Base-by-base conservation (phyloP, 768 basidiomycete species). In the Lanmaoa rubissima region DNA sequence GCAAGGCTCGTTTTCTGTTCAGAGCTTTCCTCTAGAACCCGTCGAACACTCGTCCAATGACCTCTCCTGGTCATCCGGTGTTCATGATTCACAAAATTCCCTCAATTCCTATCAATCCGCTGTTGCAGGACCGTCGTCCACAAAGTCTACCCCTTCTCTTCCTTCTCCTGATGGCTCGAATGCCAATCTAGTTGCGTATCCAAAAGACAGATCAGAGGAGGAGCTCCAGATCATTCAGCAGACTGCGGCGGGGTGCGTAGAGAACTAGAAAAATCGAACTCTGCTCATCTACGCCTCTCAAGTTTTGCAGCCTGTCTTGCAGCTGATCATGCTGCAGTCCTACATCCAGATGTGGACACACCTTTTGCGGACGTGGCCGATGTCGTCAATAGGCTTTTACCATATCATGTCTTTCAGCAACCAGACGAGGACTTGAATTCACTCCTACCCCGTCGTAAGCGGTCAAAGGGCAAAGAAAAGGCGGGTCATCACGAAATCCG, bases 321-420 rank as follows among this genome's bases (percentile, higher is more conserved):
- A 1, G 73, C 78, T 36, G 90, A 93, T 69, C 90, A 91, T 52
- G 73, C 76, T 40, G 73, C 78, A 16, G 82, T 81, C 16, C 62
- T 83, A 48, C 78, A 82, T 50, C 88, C 89, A 39, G 86, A 92
- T 61, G 77, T 81, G 38, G 87, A 91, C 48, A 78, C 83, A 1
- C 85, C 90, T 2, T 93, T 93, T 62, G 58, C 63, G 14, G 83
- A 89, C 63, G 70, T 76, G 10, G 65, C 72, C 6, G 91, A 93
- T 65, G 86, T 78, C 3, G 76, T 91, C 24, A 79, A 82, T n/a
- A 80, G 90, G 48, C 76, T 93, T 21, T 75, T 92, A 21, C 90
- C 91, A 0, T 92, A 90, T 63, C 91, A 93, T 65, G 72, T 92
- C 48, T 90, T 86, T 61, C 87, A 87, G 60, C 87, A 90, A 57